Percentiles rank a stretch among this genome's conserved stretches.
phyloP scores from a whole-genome alignment of 352 stramenopile genomes.

The Phytophthora pisi region DNA sequence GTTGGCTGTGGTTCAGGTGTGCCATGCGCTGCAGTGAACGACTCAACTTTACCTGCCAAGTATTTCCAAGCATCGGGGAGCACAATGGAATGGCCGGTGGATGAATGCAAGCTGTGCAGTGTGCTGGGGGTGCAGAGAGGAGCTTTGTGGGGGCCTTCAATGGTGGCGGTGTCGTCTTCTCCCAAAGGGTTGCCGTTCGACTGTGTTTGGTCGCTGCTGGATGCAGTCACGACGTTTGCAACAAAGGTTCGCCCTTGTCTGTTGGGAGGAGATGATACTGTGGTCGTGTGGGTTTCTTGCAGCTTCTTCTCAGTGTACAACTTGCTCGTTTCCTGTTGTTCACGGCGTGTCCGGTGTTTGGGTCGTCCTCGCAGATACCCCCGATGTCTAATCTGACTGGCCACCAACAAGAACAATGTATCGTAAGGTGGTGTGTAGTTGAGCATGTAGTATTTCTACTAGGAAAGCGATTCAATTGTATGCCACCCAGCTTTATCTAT shows the following conservation, averaged over 20 bases:
- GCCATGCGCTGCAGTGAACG: conserved; percentile 7
- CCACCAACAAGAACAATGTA: conserved; percentile 1
- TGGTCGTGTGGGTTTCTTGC: conserved; percentile 9
- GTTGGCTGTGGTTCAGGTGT: conserved; percentile 7
- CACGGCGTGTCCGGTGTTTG: conserved; percentile 30
- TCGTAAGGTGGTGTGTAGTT: too few relatives aligned
- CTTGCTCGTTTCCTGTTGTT: conserved; percentile 14
- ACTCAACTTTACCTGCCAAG: conserved; percentile 18
- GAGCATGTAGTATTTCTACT: too few relatives aligned
- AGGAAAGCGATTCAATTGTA: too few relatives aligned
- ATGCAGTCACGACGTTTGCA: conserved; percentile 55
- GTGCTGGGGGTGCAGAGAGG: conserved; percentile 32
- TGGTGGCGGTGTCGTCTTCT: conserved; percentile 19
- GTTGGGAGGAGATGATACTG: conserved; percentile 21
- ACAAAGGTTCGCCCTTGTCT: conserved; percentile 78
- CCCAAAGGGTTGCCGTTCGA: conserved; percentile 41
- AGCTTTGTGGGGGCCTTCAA: not conserved
- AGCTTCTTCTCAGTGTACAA: conserved; percentile 16
- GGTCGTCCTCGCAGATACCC: conserved; percentile 25
- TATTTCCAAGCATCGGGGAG: conserved; percentile 23
- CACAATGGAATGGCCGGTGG: conserved; percentile 23
- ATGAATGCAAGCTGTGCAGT: conserved; percentile 13
- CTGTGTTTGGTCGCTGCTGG: conserved; percentile 22
- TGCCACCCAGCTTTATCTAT: too few relatives aligned
- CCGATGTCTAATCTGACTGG: conserved; percentile 32